A percentile compares a stretch with the other conserved stretches of the same genome.
phyloP scores from a whole-genome alignment of 106 monocot species.

The Allium sativum region DNA sequence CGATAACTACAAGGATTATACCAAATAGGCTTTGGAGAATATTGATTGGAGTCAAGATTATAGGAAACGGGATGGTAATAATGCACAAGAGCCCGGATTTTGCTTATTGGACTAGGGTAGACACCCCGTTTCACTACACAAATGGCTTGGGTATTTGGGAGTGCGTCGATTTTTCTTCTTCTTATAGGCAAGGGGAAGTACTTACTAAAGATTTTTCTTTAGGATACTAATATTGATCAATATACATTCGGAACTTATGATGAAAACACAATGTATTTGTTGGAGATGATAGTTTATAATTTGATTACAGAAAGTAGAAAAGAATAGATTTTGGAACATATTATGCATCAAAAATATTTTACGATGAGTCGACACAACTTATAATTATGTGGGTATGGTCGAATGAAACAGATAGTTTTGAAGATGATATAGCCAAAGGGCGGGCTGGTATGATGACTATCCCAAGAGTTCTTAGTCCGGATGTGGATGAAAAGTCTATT shows the following conservation, averaged over 20 bases:
- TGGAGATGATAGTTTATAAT: slow-evolving; percentile 22
- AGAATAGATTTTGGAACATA: slow-evolving; percentile 77
- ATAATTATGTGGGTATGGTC: slow-evolving; percentile 65
- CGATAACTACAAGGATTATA: slow-evolving; percentile 25
- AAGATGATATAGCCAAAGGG: slow-evolving; percentile 53
- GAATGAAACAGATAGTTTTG: slow-evolving; percentile 44
- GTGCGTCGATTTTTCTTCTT: slow-evolving; percentile 4
- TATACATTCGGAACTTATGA: slow-evolving; percentile 22
- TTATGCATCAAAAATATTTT: slow-evolving; percentile 81
- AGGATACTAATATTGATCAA: slow-evolving; percentile 8
- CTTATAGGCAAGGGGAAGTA: not conserved
- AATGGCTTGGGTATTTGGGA: slow-evolving; percentile 21
- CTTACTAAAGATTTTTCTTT: slow-evolving; percentile 9
- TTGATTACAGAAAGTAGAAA: slow-evolving; percentile 32
- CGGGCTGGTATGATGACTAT: slow-evolving; percentile 66
- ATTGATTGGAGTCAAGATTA: slow-evolving; percentile 2
- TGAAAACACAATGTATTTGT: slow-evolving; percentile 20
- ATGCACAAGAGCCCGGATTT: slow-evolving; percentile 19
- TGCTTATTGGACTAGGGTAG: slow-evolving; percentile 11
- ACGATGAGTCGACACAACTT: slow-evolving; percentile 33
- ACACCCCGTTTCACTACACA: slow-evolving; percentile 2
- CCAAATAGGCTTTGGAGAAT: slow-evolving; percentile 14
- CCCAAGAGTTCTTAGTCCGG: slow-evolving; percentile 58
- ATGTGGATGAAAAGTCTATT: slow-evolving; percentile 32
- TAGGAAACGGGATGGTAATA: not conserved